Evolutionary conservation across 352 stramenopile genomes (phyloP).

Genomic region (Phytophthora cactorum): DNA sequence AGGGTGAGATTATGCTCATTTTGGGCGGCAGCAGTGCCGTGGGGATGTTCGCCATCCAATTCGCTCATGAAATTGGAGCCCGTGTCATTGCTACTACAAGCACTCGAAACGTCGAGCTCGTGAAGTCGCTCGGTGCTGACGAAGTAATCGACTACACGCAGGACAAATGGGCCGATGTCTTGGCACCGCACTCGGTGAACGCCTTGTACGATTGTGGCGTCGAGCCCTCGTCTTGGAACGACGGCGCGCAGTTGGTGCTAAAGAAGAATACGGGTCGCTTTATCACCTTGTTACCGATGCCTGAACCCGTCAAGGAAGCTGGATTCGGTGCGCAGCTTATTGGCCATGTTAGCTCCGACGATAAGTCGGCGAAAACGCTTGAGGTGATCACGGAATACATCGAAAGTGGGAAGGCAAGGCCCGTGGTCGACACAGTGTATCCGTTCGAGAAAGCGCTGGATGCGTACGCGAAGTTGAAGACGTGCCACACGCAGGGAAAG

Average conservation of each 20-base stretch:
- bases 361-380: background rate
- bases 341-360: background rate
- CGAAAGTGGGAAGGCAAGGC: background rate
- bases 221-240: conserved; percentile 31
- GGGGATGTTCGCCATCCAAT: background rate
- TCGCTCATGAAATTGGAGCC: background rate
- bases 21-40: conserved; percentile 27
- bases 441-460: background rate
- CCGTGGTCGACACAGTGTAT: background rate
- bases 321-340: background rate
- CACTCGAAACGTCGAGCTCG: conserved; percentile 33
- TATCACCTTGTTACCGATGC: conserved; percentile 25
- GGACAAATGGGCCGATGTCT: conserved; percentile 33
- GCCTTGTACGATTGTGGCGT: conserved; percentile 31
- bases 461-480: background rate
- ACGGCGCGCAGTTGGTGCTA: conserved; percentile 30
- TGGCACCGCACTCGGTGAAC: conserved; percentile 34
- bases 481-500: background rate
- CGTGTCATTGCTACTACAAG: background rate
- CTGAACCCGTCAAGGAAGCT: background rate
- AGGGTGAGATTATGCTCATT: background rate
- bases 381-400: background rate
- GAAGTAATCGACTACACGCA: conserved; percentile 68
- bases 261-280: conserved; percentile 33
- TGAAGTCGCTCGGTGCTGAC: conserved; percentile 47